Evolutionary conservation across 106 monocot genomes (phyloP), one percentile per base, ranked within the genome.

Genomic region (Agapanthus africanus): DNA sequence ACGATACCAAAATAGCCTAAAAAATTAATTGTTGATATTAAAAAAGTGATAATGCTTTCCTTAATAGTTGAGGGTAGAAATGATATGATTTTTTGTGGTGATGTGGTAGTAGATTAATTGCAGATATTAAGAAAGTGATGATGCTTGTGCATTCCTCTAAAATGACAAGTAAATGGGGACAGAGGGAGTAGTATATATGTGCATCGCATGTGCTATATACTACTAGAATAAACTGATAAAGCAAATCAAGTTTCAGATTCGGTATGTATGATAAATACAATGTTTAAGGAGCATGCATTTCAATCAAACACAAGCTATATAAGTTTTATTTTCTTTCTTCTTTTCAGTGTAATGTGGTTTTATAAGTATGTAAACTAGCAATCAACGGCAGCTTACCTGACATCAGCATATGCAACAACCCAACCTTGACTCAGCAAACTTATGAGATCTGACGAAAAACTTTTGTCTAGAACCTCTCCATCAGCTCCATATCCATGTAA

Each of bases 391-490:
- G 21, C 66, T 6, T 82, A 92, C 97, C 97, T 97, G 40, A 97
- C 97, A 87, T 92, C 97, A 70, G 97, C 97, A 87, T 85, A 97
- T 63, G 97, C 97, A 70, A 92, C 32, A 68, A 97, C 80, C 88
- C 91, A 97, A 63, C 91, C 97, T 77, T 87, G 86, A 74, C 70
- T 61, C 37, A 97, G 88, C 71, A 97, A 78, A 68, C 88, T 79
- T 63, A 92, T 65, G 35, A 72, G 78, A 65, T 97, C 80, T 23
- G 86, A 71, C 75, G 76, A 92, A 83, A 85, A 97, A 46, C 92
- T 89, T 81, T 92, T 97, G 70, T 97, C 97, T 39, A 97, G 73
- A 32, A 73, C 75, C 73, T 89, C 87, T 70, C 97, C 97, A 81
- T 97, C 91, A 71, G 97, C 83, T 70, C 97, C 97, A 86, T 97